A percentile compares a stretch with the other conserved stretches of the same genome.
Conservation (phyloP, 768 basidiomycete genomes). For the Rubroboletus satanas region DNA sequence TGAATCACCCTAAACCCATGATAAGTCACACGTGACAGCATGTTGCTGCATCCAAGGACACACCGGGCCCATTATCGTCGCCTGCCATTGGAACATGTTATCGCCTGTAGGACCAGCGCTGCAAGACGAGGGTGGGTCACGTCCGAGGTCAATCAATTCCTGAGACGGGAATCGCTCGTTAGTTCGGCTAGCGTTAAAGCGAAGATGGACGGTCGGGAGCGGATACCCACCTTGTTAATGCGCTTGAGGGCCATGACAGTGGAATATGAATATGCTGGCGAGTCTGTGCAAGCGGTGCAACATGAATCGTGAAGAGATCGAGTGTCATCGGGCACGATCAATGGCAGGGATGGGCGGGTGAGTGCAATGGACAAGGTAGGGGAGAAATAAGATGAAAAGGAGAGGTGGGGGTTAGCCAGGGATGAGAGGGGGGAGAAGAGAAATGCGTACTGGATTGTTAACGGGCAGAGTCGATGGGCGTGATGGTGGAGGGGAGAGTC, state of each 20-base stretch:
- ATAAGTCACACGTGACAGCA: slow-evolving; percentile 21
- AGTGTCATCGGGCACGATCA: slow-evolving; percentile 39
- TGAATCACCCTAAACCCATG: slow-evolving; percentile 73
- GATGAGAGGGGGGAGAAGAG: background rate
- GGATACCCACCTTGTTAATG: slow-evolving; percentile 86
- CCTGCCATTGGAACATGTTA: slow-evolving; percentile 99
- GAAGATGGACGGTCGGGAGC: background rate
- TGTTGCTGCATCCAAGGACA: slow-evolving; percentile 32
- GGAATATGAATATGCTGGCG: slow-evolving; percentile 7
- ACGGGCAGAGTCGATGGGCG: background rate
- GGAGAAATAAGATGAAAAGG: background rate
- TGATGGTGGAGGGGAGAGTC: slow-evolving; percentile 31
- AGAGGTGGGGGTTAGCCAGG: background rate
- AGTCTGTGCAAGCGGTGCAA: slow-evolving; percentile 13
- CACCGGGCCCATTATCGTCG: slow-evolving; percentile 99
- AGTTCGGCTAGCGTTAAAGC: slow-evolving; percentile 7
- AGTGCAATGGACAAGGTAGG: background rate
- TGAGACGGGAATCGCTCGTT: slow-evolving; percentile 31
- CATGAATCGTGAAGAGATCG: slow-evolving; percentile 29
- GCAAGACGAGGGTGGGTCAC: slow-evolving; percentile 99
- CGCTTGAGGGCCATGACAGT: slow-evolving; percentile 90
- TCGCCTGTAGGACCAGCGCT: slow-evolving; percentile 97
- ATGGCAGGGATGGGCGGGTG: slow-evolving; percentile 6
- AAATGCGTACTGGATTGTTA: slow-evolving; percentile 12
- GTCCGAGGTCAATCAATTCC: slow-evolving; percentile 99